Evolutionary conservation across 768 basidiomycete genomes (phyloP), one percentile per base, ranked within the genome.

Genomic region (Fibroporia radiculosa): DNA sequence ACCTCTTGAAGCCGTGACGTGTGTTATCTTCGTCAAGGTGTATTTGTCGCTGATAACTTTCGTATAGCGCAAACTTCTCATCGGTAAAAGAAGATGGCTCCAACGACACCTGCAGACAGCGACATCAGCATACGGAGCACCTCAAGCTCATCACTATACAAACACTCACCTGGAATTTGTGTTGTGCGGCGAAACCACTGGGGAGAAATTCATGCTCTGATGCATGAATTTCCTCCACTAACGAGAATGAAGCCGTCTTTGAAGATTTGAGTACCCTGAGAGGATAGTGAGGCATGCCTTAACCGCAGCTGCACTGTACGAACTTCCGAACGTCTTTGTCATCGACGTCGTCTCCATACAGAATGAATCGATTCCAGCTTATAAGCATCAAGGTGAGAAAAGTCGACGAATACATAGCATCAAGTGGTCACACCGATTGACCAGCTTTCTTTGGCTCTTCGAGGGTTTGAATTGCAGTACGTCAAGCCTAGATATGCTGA

Each of bases 21-120:
- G 64, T 68, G 24, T 73, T 77, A 2, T 72, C 63, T 1, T 60
- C 51, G 35, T 96, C 92, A 32, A 77, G 66, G 59, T 98, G 95
- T 19, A 96, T 79, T 5, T 78, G 69, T 24, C 60, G 62, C 60
- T 93, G 95, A 62, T 98, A 98, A 47, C 72, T 72, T 56, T 74
- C 62, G 57, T 74, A 97, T 14, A 98, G 72, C 5, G 65, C 68
- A 59, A 77, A 95, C 58, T 95, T 95, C 66, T 97, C 92, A 2
- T 71, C 57, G 0, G 82, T 84, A 56, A 69, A 92, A 12, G 78
- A 75, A 1, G 93, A 77, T 4, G 79, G 81, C 56, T 92, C 90
- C 6, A 96, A 64, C 1, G 67, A 74, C 14, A 84, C 78, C n/a
- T n/a, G n/a, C n/a, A n/a, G n/a, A n/a, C n/a, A n/a, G n/a, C n/a